A percentile compares a stretch with the other conserved stretches of the same genome.
phyloP scores from a whole-genome alignment of 2,329 filamentous ascomycete species.

The Trichoderma pleuroti region DNA sequence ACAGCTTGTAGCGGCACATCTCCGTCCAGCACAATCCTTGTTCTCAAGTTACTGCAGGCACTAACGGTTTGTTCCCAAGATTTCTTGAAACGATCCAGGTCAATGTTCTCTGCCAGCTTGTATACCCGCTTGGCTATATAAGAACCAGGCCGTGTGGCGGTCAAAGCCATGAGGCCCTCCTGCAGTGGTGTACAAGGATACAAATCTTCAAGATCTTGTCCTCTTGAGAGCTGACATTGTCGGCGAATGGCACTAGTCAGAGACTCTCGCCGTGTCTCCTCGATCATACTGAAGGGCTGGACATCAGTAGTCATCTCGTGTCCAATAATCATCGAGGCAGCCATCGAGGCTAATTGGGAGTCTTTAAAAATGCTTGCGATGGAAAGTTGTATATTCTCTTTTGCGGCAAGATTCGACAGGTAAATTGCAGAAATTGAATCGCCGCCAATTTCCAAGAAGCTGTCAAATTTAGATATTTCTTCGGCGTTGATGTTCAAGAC shows the following conservation, averaged over 20 bases:
- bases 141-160: constrained; percentile 23
- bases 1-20: constrained; percentile 17
- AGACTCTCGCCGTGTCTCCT: not conserved
- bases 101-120: constrained; percentile 6
- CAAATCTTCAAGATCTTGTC: constrained; percentile 25
- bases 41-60: constrained; percentile 22
- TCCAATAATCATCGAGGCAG: not conserved
- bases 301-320: not conserved
- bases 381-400: not conserved
- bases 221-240: not conserved
- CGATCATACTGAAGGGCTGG: not conserved
- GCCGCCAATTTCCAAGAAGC: constrained; percentile 41
- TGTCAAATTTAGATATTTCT: constrained; percentile 22
- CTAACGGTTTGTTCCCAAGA: constrained; percentile 22
- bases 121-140: constrained; percentile 22
- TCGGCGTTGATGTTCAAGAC: not conserved
- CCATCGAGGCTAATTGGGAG: constrained; percentile 1
- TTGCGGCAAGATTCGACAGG: not conserved
- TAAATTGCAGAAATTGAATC: constrained; percentile 36
- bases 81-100: constrained; percentile 20
- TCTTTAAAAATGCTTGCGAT: constrained; percentile 5
- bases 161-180: constrained; percentile 34
- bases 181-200: constrained; percentile 40
- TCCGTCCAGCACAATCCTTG: constrained; percentile 22
- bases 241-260: not conserved